Base-by-base conservation (phyloP, 2,329 filamentous ascomycete genomes). In the Pseudogymnoascus sp. region DNA sequence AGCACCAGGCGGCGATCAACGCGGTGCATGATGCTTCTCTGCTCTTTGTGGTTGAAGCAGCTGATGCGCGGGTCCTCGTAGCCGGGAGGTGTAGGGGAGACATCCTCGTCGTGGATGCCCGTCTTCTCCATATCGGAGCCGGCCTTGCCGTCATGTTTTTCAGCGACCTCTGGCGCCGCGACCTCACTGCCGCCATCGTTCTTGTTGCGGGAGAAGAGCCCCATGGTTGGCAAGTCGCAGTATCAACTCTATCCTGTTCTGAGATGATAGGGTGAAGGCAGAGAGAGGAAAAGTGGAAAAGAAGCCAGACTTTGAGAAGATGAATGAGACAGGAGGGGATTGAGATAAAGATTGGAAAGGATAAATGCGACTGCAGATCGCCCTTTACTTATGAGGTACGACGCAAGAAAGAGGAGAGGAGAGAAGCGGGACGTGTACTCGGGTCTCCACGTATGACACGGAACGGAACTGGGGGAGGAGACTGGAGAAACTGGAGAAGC, bases 1-100 rank as follows among this genome's bases (percentile, higher is more conserved):
- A 82, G 72, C 50, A 89, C 82, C 6, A 89, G 77, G 2, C 86
- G 83, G 31, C 81, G 77, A 74, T 95, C 90, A 68, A 93, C 79
- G n/a, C 84, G 84, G 62, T 82, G 79, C 43, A 91, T 84, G 69
- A 93, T 89, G 43, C 77, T 81, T 71, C 78, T 83, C 75, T 89
- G 83, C 74, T 93, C 87, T 16, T 79, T 75, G 0, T 79, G 79
- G 0, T 83, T 81, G 74, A 88, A 86, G 61, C 37, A 61, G 6
- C 63, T 60, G 26, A 71, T 68, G 10, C 63, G 46, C 31, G 62
- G 62, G 62, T 56, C 61, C 14, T 60, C 59, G 1, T 40, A 1
- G 12, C 14, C 38, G 1, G 33, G 35, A 19, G 59, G 0, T 4
- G 28, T 3, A 6, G 16, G 2, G 12, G 26, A 7, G 33, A 24